Evolutionary conservation across 208 protist genomes (phyloP), one percentile per base, ranked within the genome.

Genomic region (Trypanosoma cruzi): DNA sequence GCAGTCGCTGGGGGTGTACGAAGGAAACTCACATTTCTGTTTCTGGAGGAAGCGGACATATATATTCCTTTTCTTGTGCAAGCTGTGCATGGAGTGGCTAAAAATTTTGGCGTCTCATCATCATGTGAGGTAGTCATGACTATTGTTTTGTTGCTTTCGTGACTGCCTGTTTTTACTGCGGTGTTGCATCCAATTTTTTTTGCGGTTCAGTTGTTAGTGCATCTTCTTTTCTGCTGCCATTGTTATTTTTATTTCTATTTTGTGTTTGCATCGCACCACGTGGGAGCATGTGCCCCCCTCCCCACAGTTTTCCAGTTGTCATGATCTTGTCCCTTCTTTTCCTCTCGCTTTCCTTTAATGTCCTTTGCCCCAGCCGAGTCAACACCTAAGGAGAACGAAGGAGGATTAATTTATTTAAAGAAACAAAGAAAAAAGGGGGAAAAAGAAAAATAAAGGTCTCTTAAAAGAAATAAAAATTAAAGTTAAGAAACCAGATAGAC

Each of bases 1-100:
- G 13, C 60, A 71, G 24, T 42, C 75, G 10, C 1, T 14, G 18
- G 74, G 32, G 32, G 64, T 82, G 29, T n/a, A n/a, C 37, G 32
- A n/a, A 54, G 32, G 0, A 10, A 60, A 3, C 6, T 82, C 26
- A 52, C 48, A 44, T 26, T 55, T 36, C 62, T 61, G 24, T 34
- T 40, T 40, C 36, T 4, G 36, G 36, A 4, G 36, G 36, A 4
- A 40, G 10, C 36, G 36, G 10, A 40, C 36, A 40, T 40, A 40
- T 40, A 40, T 10, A 10, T 40, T 40, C 10, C 36, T 40, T 4
- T 4, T 40, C 6, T 13, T 10, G 36, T 10, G 6, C 36, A 40
- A n/a, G n/a, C n/a, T n/a, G n/a, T n/a, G n/a, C n/a, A n/a, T n/a
- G n/a, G n/a, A n/a, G n/a, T n/a, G n/a, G n/a, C n/a, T n/a, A n/a